Evolutionary conservation across 2,329 filamentous ascomycete species (phyloP), one percentile per base, ranked within the genome.

Genomic region (Fusarium lyarnte): DNA sequence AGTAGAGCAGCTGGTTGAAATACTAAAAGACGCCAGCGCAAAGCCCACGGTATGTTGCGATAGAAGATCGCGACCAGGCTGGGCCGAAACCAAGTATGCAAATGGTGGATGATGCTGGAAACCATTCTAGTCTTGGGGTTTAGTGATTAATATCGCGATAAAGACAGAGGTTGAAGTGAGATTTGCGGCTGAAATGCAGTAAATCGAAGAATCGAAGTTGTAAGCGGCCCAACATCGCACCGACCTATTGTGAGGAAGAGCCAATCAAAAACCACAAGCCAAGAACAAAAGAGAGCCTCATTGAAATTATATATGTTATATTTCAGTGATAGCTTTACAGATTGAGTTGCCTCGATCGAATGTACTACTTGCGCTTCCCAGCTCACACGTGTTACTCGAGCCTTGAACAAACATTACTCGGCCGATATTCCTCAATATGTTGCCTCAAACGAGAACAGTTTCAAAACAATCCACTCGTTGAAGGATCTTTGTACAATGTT

Each of bases 11-110:
- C 74, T 19, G 84, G 84, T 64, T 84, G 82, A 23, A 87, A 80
- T 41, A 81, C 59, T 25, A 87, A 75, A 14, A 85, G 79, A 12
- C 84, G 82, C 82, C 84, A 85, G 69, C 84, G 83, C 33, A 81
- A 73, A 19, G 69, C 63, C 67, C 80, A 84, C 8, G 84, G 80
- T 43, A 86, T 78, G 52, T 76, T 72, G 19, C 71, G 76, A 25
- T 79, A 75, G 67, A 83, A 81, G 43, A 85, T 58, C 29, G 81
- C 80, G 45, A 82, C 79, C 12, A 81, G 57, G 13, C 73, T 69
- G 10, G 79, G 80, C 33, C 79, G 72, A 49, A 78, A 72, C 71
- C 69, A 75, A 9, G 49, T 39, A 51, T 77, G 58, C 21, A 78
- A 43, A n/a, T 70, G 51, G 35, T 52, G 36, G 8, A 67, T 8